Evolutionary conservation across 306 rosid genomes (phyloP).

Genomic region (Gastrolobium bilobum): DNA sequence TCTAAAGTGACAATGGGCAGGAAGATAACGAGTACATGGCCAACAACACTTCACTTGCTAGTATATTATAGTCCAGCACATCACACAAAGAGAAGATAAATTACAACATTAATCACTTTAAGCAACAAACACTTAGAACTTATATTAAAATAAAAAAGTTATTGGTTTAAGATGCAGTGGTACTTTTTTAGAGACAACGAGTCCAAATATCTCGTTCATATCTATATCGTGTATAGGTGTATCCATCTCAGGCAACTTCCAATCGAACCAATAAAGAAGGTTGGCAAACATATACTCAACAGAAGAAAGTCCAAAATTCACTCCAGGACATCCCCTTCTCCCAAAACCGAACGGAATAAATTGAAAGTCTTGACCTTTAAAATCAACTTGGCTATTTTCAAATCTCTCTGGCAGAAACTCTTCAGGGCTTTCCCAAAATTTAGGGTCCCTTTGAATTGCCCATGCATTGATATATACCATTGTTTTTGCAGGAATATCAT

Average conservation of each 20-base stretch:
- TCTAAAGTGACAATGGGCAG: too few relatives aligned
- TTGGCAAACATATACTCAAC: slow-evolving; percentile 54
- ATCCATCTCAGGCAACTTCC: slow-evolving; percentile 31
- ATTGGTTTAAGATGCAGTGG: slow-evolving; percentile 31
- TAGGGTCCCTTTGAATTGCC: slow-evolving; percentile 55
- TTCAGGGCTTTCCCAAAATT: slow-evolving; percentile 34
- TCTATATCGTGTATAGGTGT: neutral
- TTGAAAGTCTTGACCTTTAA: slow-evolving; percentile 32
- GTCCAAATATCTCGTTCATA: slow-evolving; percentile 24
- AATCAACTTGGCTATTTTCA: slow-evolving; percentile 1
- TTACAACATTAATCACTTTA: neutral
- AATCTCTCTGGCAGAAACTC: slow-evolving; percentile 47
- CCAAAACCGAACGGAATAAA: slow-evolving; percentile 50
- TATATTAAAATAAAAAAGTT: neutral
- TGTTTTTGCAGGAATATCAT: slow-evolving; percentile 51
- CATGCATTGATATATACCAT: slow-evolving; percentile 50
- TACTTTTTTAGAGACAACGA: slow-evolving; percentile 21
- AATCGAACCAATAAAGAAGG: slow-evolving; percentile 50
- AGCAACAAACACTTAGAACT: neutral
- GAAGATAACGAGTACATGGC: too few relatives aligned
- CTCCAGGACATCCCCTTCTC: slow-evolving; percentile 56
- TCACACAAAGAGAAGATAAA: neutral
- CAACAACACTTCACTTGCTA: too few relatives aligned
- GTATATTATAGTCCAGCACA: too few relatives aligned
- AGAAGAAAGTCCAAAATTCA: slow-evolving; percentile 21